Conservation (phyloP, 441 rosid species). For the Flueggea neowawraea region DNA sequence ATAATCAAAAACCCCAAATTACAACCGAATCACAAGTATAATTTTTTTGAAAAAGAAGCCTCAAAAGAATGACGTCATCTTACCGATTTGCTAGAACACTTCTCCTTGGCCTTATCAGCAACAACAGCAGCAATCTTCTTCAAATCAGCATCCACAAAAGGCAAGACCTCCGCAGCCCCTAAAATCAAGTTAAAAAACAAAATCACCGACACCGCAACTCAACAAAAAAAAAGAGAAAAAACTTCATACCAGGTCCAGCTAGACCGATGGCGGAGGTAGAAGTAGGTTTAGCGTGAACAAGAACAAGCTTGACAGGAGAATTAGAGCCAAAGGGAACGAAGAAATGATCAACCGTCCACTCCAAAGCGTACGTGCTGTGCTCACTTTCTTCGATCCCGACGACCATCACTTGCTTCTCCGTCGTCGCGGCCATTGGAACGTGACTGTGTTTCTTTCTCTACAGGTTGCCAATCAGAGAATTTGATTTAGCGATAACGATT, state of each 20-base stretch:
- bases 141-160: slow-evolving; percentile 68
- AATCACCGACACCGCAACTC: background rate
- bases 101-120: slow-evolving; percentile 52
- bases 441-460: too few relatives aligned
- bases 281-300: slow-evolving; percentile 72
- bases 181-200: background rate
- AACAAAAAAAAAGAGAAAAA: background rate
- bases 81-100: slow-evolving; percentile 62
- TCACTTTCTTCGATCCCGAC: slow-evolving; percentile 83
- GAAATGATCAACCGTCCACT: slow-evolving; percentile 82
- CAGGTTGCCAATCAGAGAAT: too few relatives aligned
- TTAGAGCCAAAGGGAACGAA: slow-evolving; percentile 45
- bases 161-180: slow-evolving; percentile 81
- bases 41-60: background rate
- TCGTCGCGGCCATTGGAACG: slow-evolving; percentile 26
- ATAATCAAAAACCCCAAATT: background rate
- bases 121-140: slow-evolving; percentile 61
- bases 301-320: slow-evolving; percentile 58
- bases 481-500: too few relatives aligned
- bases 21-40: background rate
- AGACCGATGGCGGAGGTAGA: slow-evolving; percentile 53
- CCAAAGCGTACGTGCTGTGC: slow-evolving; percentile 74
- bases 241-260: slow-evolving; percentile 68
- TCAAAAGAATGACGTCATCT: background rate
- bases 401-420: slow-evolving; percentile 60